Percentiles rank a stretch among this genome's conserved stretches.
Evolutionary conservation across 2,329 filamentous ascomycete genomes (phyloP).

Genomic region (Scedosporium boydii): DNA sequence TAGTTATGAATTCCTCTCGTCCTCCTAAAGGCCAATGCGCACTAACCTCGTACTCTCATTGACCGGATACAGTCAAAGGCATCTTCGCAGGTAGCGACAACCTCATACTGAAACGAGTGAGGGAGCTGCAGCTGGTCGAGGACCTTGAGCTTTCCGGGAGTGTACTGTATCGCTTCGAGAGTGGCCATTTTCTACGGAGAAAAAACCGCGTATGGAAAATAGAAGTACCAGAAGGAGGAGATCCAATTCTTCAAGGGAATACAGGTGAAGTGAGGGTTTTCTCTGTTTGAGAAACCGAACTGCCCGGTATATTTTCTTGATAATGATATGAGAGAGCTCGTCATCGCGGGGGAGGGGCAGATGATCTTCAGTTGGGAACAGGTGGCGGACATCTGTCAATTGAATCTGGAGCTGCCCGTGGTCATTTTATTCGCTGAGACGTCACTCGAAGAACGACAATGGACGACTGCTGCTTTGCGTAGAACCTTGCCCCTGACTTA

Average conservation of each 20-base stretch:
- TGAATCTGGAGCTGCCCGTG: not conserved
- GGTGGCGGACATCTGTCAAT: too few species aligned
- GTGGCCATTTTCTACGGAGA: conserved; percentile 32
- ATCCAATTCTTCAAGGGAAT: too few species aligned
- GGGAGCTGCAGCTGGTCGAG: conserved; percentile 77
- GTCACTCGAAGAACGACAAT: not conserved
- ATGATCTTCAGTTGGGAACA: not conserved
- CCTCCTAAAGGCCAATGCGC: conserved; percentile 14
- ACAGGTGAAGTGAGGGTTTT: too few species aligned
- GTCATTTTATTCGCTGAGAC: not conserved
- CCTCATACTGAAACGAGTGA: conserved; percentile 70
- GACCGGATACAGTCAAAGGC: conserved; percentile 75
- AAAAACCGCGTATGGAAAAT: not conserved
- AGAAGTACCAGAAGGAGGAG: not conserved
- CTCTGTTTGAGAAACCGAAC: too few species aligned
- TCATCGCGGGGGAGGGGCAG: not conserved
- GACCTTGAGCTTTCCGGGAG: conserved; percentile 61
- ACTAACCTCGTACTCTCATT: conserved; percentile 58
- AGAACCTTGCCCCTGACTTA: not conserved
- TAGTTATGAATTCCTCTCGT: not conserved
- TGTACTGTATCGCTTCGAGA: conserved; percentile 71
- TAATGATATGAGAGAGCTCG: not conserved
- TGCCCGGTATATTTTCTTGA: too few species aligned
- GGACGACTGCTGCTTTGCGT: not conserved
- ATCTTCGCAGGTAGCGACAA: conserved; percentile 59